phyloP scores from a whole-genome alignment of 2,329 filamentous ascomycete genomes.

The Colletotrichum horii region DNA sequence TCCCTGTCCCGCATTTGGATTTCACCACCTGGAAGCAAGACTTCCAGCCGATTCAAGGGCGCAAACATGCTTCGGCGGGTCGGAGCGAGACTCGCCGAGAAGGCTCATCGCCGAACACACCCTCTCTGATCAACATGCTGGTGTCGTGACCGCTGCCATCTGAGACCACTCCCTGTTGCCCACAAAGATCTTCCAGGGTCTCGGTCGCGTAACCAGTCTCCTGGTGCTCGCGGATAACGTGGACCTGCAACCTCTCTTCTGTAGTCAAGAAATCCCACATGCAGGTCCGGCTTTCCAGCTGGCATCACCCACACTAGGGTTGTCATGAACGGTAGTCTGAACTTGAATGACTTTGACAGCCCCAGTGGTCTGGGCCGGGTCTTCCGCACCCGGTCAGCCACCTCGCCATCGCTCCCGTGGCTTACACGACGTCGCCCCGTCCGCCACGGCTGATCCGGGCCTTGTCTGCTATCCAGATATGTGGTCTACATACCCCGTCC shows the following conservation, averaged over 20 bases:
- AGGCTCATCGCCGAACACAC: background rate
- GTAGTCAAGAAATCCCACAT: background rate
- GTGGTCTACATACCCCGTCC: background rate
- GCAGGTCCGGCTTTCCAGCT: background rate
- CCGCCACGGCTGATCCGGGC: background rate
- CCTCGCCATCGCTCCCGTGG: constrained; percentile 7
- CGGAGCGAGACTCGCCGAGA: background rate
- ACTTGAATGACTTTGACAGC: background rate
- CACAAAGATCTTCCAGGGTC: background rate
- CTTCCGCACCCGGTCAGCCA: constrained; percentile 11
- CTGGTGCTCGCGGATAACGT: background rate
- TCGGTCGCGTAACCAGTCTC: background rate
- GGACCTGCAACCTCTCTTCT: background rate
- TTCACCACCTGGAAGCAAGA: background rate
- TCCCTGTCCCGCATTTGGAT: background rate
- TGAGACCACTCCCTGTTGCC: background rate
- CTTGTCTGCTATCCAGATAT: background rate
- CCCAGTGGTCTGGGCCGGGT: background rate
- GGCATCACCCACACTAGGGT: background rate
- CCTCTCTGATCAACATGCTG: background rate
- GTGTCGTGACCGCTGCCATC: background rate
- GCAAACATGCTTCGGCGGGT: background rate
- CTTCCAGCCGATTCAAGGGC: background rate
- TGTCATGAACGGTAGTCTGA: background rate
- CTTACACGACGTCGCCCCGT: constrained; percentile 9